Evolutionary conservation across 352 stramenopile genomes (phyloP).

Genomic region (Blastocystis sp.): DNA sequence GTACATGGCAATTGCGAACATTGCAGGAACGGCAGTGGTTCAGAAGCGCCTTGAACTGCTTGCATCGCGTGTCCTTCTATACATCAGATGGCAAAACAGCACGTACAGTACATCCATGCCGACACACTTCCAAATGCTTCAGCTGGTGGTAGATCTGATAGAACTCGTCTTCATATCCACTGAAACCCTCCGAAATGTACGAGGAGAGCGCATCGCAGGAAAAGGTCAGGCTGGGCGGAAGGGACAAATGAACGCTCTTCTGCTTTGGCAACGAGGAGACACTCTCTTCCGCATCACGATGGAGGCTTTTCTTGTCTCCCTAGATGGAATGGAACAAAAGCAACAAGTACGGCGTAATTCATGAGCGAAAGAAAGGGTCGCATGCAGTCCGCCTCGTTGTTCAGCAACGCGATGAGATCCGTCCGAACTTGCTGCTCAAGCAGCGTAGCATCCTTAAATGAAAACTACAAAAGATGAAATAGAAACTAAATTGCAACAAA

Average conservation of each 20-base stretch:
- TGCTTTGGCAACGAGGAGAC: background rate
- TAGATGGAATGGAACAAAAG: background rate
- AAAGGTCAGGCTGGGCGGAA: background rate
- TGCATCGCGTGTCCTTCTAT: slow-evolving; percentile 30
- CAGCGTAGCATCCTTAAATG: background rate
- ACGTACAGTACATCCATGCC: slow-evolving; percentile 1
- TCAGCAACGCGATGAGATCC: background rate
- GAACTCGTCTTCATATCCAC: background rate
- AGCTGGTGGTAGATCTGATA: slow-evolving; percentile 21
- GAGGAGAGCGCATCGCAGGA: background rate
- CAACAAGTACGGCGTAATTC: background rate
- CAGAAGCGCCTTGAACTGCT: slow-evolving; percentile 18
- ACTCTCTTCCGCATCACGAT: background rate
- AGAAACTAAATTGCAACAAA: background rate
- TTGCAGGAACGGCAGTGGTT: slow-evolving; percentile 3
- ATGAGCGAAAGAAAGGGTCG: background rate
- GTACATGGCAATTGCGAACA: background rate
- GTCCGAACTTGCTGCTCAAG: background rate
- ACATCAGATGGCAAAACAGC: background rate
- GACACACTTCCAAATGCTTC: slow-evolving; percentile 18
- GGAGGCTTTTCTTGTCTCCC: background rate
- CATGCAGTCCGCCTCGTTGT: background rate
- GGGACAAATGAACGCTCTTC: background rate
- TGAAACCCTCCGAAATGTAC: background rate
- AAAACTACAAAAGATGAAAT: background rate